Conservation (phyloP, 768 basidiomycete genomes). For the Agrocybe praecox region DNA sequence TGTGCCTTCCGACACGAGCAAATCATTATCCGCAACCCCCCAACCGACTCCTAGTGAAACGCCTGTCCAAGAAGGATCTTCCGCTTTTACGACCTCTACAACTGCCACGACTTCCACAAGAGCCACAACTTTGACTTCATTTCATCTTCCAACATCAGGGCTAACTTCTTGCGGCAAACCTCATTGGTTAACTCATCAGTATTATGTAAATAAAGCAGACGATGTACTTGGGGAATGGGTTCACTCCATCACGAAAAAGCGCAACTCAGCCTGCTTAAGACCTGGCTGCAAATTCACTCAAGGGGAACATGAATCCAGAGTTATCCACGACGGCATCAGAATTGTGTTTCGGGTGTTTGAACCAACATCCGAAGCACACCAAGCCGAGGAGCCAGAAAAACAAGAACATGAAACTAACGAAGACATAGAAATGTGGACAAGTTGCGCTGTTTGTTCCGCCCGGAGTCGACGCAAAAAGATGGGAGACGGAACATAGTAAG, state of each 20-base stretch:
- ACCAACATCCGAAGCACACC: neutral
- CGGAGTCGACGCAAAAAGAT: slow-evolving; percentile 35
- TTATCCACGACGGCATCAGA: slow-evolving; percentile 39
- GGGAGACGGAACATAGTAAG: slow-evolving; percentile 56
- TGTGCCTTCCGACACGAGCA: slow-evolving; percentile 17
- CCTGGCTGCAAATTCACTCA: slow-evolving; percentile 33
- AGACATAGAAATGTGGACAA: slow-evolving; percentile 36
- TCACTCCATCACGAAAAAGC: slow-evolving; percentile 27
- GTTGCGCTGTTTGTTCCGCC: slow-evolving; percentile 48
- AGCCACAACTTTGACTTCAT: slow-evolving; percentile 4
- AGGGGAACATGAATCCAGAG: slow-evolving; percentile 47
- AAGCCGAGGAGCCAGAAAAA: slow-evolving; percentile 6
- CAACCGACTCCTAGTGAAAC: slow-evolving; percentile 2
- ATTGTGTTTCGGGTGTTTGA: slow-evolving; percentile 28
- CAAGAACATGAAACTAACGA: slow-evolving; percentile 2
- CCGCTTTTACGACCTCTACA: slow-evolving; percentile 8
- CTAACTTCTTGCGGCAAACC: slow-evolving; percentile 46
- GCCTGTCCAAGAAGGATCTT: slow-evolving; percentile 4
- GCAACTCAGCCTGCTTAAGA: slow-evolving; percentile 37
- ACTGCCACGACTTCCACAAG: slow-evolving; percentile 2
- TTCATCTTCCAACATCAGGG: slow-evolving; percentile 16
- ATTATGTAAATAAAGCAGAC: slow-evolving; percentile 41
- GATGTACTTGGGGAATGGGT: slow-evolving; percentile 47
- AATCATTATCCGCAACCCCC: slow-evolving; percentile 3
- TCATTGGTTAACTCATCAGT: slow-evolving; percentile 52